Conservation (phyloP, 2,329 filamentous ascomycete genomes). For the Hymenoscyphus fructigenus region DNA sequence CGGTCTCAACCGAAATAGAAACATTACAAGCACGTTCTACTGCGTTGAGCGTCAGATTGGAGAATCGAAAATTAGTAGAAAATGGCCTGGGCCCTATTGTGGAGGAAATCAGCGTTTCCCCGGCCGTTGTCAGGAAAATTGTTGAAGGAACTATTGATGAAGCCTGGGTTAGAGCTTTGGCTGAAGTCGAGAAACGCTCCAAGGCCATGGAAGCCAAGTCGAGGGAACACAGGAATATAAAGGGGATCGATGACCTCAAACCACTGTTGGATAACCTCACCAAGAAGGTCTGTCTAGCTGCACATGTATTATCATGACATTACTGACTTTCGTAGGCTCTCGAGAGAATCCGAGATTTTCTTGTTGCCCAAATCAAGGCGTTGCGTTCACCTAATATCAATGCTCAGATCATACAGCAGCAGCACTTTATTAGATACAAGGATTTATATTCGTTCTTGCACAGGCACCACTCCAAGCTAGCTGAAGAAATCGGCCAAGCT, state of each 20-base stretch:
- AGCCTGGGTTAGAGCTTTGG: conserved; percentile 77
- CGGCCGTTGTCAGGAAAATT: conserved; percentile 79
- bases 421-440: conserved; percentile 84
- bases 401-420: conserved; percentile 93
- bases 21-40: conserved; percentile 84
- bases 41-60: conserved; percentile 77
- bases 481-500: conserved; percentile 85
- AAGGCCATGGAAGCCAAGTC: conserved; percentile 68
- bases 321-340: conserved; percentile 59
- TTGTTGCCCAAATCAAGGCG: conserved; percentile 92
- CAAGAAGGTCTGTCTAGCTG: conserved; percentile 59
- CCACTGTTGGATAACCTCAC: conserved; percentile 83
- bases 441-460: conserved; percentile 85
- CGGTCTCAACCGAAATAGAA: conserved; percentile 93
- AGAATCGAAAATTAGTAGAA: conserved; percentile 88
- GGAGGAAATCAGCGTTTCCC: conserved; percentile 87
- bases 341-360: conserved; percentile 89
- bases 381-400: conserved; percentile 94
- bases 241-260: conserved; percentile 78
- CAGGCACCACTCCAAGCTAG: conserved; percentile 76
- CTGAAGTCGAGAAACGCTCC: conserved; percentile 79
- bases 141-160: conserved; percentile 88
- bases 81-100: conserved; percentile 83
- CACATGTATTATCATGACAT: background rate
- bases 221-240: conserved; percentile 61